A percentile compares a stretch with the other conserved stretches of the same genome.
Evolutionary conservation across 2,329 filamentous ascomycete genomes (phyloP).

Genomic region (Neodidymelliopsis sp.): DNA sequence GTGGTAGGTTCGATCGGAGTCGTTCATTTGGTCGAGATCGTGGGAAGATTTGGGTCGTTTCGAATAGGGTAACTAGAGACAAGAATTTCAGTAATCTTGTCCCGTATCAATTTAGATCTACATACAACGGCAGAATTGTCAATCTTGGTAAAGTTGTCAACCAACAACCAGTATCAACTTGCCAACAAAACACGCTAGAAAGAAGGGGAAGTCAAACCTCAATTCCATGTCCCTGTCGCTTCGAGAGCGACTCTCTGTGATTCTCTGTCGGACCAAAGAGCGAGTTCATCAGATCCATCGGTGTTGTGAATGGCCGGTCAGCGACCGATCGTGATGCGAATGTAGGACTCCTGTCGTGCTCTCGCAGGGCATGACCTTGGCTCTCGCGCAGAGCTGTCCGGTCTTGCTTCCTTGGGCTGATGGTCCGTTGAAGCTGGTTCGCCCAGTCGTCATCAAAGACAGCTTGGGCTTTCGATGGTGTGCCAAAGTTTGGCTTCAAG

Average conservation of each 20-base stretch:
- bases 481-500: conserved; percentile 49
- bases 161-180: conserved; percentile 51
- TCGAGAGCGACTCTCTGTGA: conserved; percentile 58
- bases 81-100: conserved; percentile 50
- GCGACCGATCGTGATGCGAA: conserved; percentile 42
- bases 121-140: conserved; percentile 49
- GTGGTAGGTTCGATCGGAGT: conserved; percentile 72
- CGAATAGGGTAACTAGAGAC: conserved; percentile 82
- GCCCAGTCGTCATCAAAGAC: conserved; percentile 85
- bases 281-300: conserved; percentile 96
- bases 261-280: conserved; percentile 74
- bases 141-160: conserved; percentile 44
- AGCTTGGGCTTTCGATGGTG: conserved; percentile 62
- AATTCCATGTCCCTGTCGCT: conserved; percentile 69
- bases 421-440: conserved; percentile 89
- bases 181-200: conserved; percentile 41
- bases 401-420: conserved; percentile 92
- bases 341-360: conserved; percentile 49
- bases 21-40: conserved; percentile 68
- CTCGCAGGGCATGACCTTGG: conserved; percentile 66
- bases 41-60: conserved; percentile 75
- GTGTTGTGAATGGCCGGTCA: conserved; percentile 76
- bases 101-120: conserved; percentile 53
- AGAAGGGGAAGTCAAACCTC: conserved; percentile 80
- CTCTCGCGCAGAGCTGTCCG: conserved; percentile 73